Conservation (phyloP, 176 grass and related monocot species). For the Carex kokanica region DNA sequence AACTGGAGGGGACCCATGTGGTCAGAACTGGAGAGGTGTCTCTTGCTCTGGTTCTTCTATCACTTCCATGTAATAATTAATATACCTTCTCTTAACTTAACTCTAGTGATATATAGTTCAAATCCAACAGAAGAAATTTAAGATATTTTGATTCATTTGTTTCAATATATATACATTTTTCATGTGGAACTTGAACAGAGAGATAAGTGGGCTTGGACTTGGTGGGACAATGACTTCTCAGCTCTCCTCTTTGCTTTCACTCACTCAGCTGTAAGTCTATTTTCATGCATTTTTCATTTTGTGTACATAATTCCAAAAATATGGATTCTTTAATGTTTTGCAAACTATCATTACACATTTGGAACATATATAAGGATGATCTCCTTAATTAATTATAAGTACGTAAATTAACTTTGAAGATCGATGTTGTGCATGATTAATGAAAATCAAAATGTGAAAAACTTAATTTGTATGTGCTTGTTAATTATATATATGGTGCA, state of each 20-base stretch:
- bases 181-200: constrained; percentile 43
- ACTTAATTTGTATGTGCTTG: constrained; percentile 13
- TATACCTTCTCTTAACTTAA: not conserved
- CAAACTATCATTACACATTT: not conserved
- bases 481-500: constrained; percentile 30
- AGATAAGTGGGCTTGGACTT: constrained; percentile 62
- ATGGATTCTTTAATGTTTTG: not conserved
- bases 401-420: not conserved
- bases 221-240: constrained; percentile 55
- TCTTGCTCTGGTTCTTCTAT: constrained; percentile 56
- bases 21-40: constrained; percentile 40
- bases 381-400: too few relatives aligned
- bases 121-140: too few relatives aligned
- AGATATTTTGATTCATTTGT: not conserved
- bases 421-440: not conserved
- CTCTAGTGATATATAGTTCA: too few relatives aligned
- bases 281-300: not conserved
- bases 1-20: constrained; percentile 31
- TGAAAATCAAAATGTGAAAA: not conserved
- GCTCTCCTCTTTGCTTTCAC: constrained; percentile 55
- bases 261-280: constrained; percentile 58
- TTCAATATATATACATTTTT: constrained; percentile 26
- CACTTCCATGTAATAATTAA: constrained; percentile 66
- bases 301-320: too few relatives aligned
- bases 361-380: not conserved